phyloP scores from a whole-genome alignment of 441 rosid genomes.

The Euphorbia corollata region DNA sequence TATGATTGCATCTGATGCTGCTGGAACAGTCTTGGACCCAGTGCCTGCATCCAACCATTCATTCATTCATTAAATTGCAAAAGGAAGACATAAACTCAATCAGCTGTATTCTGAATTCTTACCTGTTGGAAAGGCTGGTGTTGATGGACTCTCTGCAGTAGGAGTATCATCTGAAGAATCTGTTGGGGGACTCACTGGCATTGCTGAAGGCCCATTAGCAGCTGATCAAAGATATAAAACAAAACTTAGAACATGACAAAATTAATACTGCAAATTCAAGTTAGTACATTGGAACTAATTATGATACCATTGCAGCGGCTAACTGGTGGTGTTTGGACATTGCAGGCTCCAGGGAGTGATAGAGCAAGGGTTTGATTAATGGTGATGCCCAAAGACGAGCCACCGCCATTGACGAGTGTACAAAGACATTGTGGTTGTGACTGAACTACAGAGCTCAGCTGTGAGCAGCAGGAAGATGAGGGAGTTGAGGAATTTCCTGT shows the following conservation, averaged over 20 bases:
- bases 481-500: conserved; percentile 59
- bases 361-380: conserved; percentile 19
- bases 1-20: conserved; percentile 25
- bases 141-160: no score
- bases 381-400: conserved; percentile 14
- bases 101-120: not conserved
- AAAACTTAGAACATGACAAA: not conserved
- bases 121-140: conserved; percentile 26
- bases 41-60: conserved; percentile 23
- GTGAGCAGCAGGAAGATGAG: conserved; percentile 56
- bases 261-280: no score
- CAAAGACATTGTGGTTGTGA: conserved; percentile 57
- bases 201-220: not conserved
- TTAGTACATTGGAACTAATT: not conserved
- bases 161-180: conserved; percentile 28
- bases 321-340: conserved; percentile 19
- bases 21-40: conserved; percentile 34
- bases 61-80: not conserved
- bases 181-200: conserved; percentile 29
- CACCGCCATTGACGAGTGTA: conserved; percentile 33
- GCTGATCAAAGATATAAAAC: not conserved
- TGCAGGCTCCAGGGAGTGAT: conserved; percentile 16
- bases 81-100: no score
- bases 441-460: conserved; percentile 44
- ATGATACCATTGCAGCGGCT: conserved; percentile 19